phyloP scores from a whole-genome alignment of 2,329 filamentous ascomycete genomes.

The Claviceps africana region DNA sequence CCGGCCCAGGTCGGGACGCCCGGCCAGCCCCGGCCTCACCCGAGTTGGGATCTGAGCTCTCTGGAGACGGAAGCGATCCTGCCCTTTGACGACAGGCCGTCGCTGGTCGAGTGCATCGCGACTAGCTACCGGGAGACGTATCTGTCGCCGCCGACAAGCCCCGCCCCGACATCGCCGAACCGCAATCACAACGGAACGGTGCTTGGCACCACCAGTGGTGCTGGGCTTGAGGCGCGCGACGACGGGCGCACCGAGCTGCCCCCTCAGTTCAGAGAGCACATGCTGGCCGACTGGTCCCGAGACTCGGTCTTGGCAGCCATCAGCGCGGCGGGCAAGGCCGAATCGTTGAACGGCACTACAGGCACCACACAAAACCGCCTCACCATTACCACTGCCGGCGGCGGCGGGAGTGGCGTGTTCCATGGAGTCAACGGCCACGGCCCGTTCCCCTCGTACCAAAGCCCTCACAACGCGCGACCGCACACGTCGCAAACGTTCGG shows the following conservation, averaged over 20 bases:
- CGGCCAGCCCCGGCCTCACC: constrained; percentile 28
- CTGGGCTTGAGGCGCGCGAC: constrained; percentile 24
- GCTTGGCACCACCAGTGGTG: constrained; percentile 29
- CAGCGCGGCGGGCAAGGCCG: constrained; percentile 54
- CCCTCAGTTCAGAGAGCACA: constrained; percentile 52
- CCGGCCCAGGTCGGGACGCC: constrained; percentile 47
- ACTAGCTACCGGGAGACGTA: constrained; percentile 51
- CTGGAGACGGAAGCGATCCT: constrained; percentile 51
- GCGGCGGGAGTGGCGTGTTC: constrained; percentile 11
- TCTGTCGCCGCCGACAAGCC: constrained; percentile 53
- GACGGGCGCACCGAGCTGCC: constrained; percentile 46
- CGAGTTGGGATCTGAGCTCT: constrained; percentile 34
- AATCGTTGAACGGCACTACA: constrained; percentile 56
- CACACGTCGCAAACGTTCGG: constrained; percentile 28
- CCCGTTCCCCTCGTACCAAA: constrained; percentile 33
- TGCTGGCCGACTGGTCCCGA: constrained; percentile 67
- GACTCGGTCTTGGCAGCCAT: constrained; percentile 57
- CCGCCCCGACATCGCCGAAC: constrained; percentile 51
- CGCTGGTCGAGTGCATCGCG: constrained; percentile 62
- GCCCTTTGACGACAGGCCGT: constrained; percentile 60
- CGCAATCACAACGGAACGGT: constrained; percentile 50
- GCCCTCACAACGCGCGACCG: constrained; percentile 36
- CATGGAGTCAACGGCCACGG: constrained; percentile 25
- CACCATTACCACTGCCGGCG: constrained; percentile 32
- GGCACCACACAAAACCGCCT: constrained; percentile 39